Evolutionary conservation across 2,329 filamentous ascomycete species (phyloP).

Genomic region (Colletotrichum costaricense): DNA sequence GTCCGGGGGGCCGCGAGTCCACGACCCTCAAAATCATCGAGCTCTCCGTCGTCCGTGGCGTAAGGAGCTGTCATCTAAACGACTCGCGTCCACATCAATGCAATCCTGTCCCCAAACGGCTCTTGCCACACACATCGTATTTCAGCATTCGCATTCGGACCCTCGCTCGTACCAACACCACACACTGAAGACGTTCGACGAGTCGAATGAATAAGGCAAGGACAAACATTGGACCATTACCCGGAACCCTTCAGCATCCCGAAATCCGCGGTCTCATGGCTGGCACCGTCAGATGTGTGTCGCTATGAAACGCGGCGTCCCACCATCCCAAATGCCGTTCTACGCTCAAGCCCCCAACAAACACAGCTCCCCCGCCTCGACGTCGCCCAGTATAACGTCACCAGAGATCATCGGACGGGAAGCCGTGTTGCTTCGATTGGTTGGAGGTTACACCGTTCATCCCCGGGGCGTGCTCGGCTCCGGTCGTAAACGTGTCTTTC

Average conservation of each 20-base stretch:
- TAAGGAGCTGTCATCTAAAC: conserved; percentile 16
- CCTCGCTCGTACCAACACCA: not conserved
- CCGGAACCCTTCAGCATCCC: conserved; percentile 10
- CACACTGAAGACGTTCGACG: not conserved
- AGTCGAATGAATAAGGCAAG: not conserved
- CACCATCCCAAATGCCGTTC: conserved; percentile 21
- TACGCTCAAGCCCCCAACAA: conserved; percentile 18
- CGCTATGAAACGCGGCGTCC: conserved; percentile 20
- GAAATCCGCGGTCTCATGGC: conserved; percentile 9
- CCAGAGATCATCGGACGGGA: conserved; percentile 4
- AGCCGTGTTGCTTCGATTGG: conserved; percentile 9
- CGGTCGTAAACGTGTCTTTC: not conserved
- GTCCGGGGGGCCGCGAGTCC: not conserved
- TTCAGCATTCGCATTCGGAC: not conserved
- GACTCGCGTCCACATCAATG: not conserved
- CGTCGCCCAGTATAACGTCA: not conserved
- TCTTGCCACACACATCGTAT: not conserved
- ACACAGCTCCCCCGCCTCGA: not conserved
- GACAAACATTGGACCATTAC: not conserved
- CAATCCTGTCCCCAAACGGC: not conserved
- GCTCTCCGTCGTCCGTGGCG: not conserved
- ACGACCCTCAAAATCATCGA: not conserved
- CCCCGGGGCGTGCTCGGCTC: conserved; percentile 3
- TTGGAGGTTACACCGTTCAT: not conserved
- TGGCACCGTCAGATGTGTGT: not conserved